Evolutionary conservation across 2,329 filamentous ascomycete genomes (phyloP).

Genomic region (Ophiostoma australiae): DNA sequence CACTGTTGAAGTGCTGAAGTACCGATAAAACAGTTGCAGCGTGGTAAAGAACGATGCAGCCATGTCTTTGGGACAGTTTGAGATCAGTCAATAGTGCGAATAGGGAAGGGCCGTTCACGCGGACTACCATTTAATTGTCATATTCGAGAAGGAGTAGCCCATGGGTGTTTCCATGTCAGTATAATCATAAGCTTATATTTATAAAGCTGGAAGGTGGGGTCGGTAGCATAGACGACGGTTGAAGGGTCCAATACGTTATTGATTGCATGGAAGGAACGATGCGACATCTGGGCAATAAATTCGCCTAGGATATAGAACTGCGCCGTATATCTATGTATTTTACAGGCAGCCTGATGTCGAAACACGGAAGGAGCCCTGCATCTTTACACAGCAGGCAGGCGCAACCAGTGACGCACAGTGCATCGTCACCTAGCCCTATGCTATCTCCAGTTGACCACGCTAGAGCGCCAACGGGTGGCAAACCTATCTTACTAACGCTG

Average conservation of each 20-base stretch:
- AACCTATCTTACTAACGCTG: background rate
- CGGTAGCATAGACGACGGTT: background rate
- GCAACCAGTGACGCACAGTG: background rate
- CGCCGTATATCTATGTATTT: background rate
- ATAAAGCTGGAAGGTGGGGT: conserved; percentile 2
- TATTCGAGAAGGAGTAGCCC: no score
- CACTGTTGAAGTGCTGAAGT: background rate
- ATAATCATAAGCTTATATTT: background rate
- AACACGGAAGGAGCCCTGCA: background rate
- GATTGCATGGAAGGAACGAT: background rate
- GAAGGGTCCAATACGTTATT: background rate
- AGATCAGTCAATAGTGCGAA: background rate
- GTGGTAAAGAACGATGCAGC: background rate
- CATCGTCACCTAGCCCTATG: background rate
- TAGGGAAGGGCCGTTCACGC: background rate
- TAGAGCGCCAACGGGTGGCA: background rate
- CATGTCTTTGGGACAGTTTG: background rate
- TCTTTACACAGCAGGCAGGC: background rate
- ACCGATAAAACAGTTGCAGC: background rate
- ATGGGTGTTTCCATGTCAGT: background rate
- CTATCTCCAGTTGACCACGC: background rate
- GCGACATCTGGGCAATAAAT: background rate
- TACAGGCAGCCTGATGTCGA: background rate
- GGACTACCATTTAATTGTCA: no score
- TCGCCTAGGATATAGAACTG: background rate